Evolutionary conservation across 495 filamentous ascomycete genomes (phyloP), one percentile per base, ranked within the genome.

Genomic region (Viridothelium virens): DNA sequence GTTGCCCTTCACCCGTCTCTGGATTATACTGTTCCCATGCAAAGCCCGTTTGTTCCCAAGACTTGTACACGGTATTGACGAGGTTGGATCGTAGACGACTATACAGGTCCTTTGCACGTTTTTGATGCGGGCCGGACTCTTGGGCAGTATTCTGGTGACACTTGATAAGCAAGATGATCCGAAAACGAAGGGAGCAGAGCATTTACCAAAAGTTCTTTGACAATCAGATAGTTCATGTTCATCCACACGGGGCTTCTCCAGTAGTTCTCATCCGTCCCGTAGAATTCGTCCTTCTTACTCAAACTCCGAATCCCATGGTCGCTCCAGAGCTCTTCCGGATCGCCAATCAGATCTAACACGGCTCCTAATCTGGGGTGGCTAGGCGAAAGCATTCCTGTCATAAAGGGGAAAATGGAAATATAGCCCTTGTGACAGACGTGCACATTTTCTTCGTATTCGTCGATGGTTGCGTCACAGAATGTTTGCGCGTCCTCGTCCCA

Each of bases 21-120:
- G 93, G 90, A 75, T 96, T 92, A 77, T 97, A 98, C 77, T 98
- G 94, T 75, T 98, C 94, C 95, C 95, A 98, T 10, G 95, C 94
- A 76, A 97, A 98, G 18, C 93, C 92, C 0, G 94, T 98, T 68
- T 88, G 83, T 74, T 87, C 81, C 94, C 94, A 98, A 72, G 86
- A 84, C 46, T 85, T 79, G 80, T 88, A 97, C 62, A 98, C 90
- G 37, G 91, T 97, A 59, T 91, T 83, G 39, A 97, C 91, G 48
- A 98, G 77, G 72, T 96, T 97, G 71, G 82, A 83, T 44, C 94
- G 85, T 37, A 98, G 83, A 1, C 83, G 76, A 34, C 80, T 84
- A 76, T 96, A 97, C 64, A 96, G 82, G 46, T 84, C 80, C n/a
- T 78, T 78, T 14, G 93, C 91, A 56, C 84, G 85, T 16, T 79